Evolutionary conservation across 2,329 filamentous ascomycete genomes (phyloP), one percentile per base, ranked within the genome.

Genomic region (Coniochaeta ligniaria): DNA sequence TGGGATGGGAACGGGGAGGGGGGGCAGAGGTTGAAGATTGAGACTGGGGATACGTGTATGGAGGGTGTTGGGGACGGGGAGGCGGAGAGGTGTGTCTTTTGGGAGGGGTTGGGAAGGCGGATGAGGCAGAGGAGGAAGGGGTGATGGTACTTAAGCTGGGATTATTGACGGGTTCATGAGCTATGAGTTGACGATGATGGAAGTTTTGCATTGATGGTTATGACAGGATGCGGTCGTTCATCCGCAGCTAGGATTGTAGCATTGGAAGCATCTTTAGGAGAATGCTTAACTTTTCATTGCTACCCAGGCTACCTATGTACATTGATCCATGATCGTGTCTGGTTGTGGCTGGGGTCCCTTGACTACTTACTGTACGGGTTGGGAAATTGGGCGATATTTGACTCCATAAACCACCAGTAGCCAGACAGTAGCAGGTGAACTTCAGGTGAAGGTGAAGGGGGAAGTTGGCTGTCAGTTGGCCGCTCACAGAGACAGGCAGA

Each of bases 11-110:
- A 78, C 75, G 76, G 64, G 65, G 45, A 59, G 65, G 6, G 78
- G n/a, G 52, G 62, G 61, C 66, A 60, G 31, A 68, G 79, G 24
- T 63, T 81, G 38, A 68, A 76, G 41, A 72, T 82, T 60, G 73
- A 77, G 67, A 74, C 73, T 0, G 72, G 67, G 0, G 72, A 70
- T 57, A 74, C 74, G 17, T 67, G 69, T 26, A 78, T 81, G 72
- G 78, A 80, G 66, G 63, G 38, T 1, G 71, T 75, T 26, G 64
- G 69, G 16, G 61, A 61, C 22, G 74, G 68, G 8, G 71, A 79
- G 67, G 61, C 57, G 47, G 64, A 63, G 6, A 69, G 78, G 59
- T 81, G 79, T 62, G 63, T 63, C 17, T 77, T 78, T 58, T 81
- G 79, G 79, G 64, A 67, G 54, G 68, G 65, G 3, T 66, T 79